Conservation (phyloP, 208 protist genomes). For the Paratrypanosoma confusum region DNA sequence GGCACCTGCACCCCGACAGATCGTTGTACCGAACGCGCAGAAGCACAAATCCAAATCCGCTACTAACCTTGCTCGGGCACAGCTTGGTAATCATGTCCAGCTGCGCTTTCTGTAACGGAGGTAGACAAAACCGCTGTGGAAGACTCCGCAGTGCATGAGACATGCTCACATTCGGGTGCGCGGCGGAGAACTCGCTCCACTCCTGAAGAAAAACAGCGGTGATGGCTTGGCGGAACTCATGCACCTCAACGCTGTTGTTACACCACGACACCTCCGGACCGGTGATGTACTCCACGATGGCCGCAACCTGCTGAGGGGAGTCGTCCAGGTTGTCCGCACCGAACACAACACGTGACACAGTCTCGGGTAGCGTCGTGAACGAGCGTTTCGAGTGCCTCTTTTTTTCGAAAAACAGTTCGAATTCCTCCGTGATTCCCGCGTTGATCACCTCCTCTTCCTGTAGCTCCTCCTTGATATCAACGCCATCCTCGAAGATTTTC, state of each 20-base stretch:
- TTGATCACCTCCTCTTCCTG: slow-evolving; percentile 23
- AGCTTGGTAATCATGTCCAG: slow-evolving; percentile 24
- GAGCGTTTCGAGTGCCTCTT: slow-evolving; percentile 14
- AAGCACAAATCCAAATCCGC: slow-evolving; percentile 11
- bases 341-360: slow-evolving; percentile 28
- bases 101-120: slow-evolving; percentile 26
- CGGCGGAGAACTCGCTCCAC: slow-evolving; percentile 29
- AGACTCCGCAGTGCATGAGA: slow-evolving; percentile 29
- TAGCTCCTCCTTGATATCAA: slow-evolving; percentile 27
- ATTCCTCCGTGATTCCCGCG: slow-evolving; percentile 18
- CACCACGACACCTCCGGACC: slow-evolving; percentile 20
- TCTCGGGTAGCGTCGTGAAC: slow-evolving; percentile 15
- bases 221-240: slow-evolving; percentile 22
- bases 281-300: slow-evolving; percentile 34
- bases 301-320: slow-evolving; percentile 16
- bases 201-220: slow-evolving; percentile 29
- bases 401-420: slow-evolving; percentile 24
- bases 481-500: neutral
- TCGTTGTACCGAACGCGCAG: slow-evolving; percentile 43
- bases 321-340: slow-evolving; percentile 14
- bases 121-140: slow-evolving; percentile 24
- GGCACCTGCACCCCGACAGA: slow-evolving; percentile 25
- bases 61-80: slow-evolving; percentile 10
- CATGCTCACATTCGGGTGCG: slow-evolving; percentile 19
- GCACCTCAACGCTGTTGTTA: slow-evolving; percentile 24